These are phyloP conservation scores for Suillus clintonianus DNA, from an alignment of 768 basidiomycete genomes.

Conservation along the genomic window DNA sequence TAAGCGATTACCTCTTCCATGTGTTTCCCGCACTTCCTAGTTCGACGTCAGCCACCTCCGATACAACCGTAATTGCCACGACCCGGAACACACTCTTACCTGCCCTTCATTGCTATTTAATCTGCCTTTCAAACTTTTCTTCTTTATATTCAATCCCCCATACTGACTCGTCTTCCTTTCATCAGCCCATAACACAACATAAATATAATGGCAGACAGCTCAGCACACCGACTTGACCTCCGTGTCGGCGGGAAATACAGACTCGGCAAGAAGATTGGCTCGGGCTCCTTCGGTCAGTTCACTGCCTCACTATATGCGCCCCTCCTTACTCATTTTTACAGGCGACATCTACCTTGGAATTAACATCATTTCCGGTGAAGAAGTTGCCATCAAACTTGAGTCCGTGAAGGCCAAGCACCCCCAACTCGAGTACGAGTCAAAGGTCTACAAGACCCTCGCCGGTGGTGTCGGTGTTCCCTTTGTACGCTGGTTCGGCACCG, in stretches of 20 bases:
- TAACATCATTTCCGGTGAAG: slow-evolving; percentile 99
- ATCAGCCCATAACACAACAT: slow-evolving; percentile 15
- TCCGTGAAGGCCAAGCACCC: slow-evolving; percentile 99
- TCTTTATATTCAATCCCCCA: slow-evolving; percentile 9
- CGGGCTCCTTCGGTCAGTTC: slow-evolving; percentile 90
- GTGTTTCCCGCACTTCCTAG: slow-evolving; percentile 8
- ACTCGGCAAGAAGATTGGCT: slow-evolving; percentile 99
- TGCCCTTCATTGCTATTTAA: slow-evolving; percentile 25
- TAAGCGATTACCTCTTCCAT: slow-evolving; percentile 1
- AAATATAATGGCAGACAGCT: slow-evolving; percentile 68
- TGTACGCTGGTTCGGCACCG: slow-evolving; percentile 91
- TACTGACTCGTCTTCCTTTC: slow-evolving; percentile 17
- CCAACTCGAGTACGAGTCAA: slow-evolving; percentile 98
- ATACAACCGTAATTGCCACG: slow-evolving; percentile 31
- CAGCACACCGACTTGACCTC: slow-evolving; percentile 76
- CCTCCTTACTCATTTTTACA: slow-evolving; percentile 31
- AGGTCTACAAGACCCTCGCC: slow-evolving; percentile 96
- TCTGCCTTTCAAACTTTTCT: slow-evolving; percentile 15
- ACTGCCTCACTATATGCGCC: not conserved
- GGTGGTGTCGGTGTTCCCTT: slow-evolving; percentile 99
- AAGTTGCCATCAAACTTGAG: slow-evolving; percentile 99
- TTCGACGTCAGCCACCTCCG: slow-evolving; percentile 39
- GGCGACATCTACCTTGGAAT: slow-evolving; percentile 99
- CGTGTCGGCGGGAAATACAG: slow-evolving; percentile 95
- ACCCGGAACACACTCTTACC: slow-evolving; percentile 33